Percentiles rank a stretch among this genome's conserved stretches.
Evolutionary conservation across 2,329 filamentous ascomycete genomes (phyloP).

Genomic region (Fusarium albidum): DNA sequence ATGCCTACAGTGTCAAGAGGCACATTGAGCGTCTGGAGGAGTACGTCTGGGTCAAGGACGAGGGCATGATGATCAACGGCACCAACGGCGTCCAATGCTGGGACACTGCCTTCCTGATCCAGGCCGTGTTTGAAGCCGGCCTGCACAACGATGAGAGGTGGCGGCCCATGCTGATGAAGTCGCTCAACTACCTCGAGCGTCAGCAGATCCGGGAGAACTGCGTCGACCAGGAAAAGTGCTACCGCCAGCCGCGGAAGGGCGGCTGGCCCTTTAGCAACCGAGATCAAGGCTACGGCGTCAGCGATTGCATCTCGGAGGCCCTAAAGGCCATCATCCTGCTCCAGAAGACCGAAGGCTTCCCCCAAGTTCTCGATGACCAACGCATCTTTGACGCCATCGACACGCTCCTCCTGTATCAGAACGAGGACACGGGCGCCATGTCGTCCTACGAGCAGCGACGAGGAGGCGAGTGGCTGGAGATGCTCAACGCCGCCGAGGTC

Average conservation of each 20-base stretch:
- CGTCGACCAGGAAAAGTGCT: slow-evolving; percentile 77
- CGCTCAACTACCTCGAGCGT: slow-evolving; percentile 83
- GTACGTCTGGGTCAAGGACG: slow-evolving; percentile 87
- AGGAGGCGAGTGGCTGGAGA: slow-evolving; percentile 78
- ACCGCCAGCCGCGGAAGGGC: slow-evolving; percentile 88
- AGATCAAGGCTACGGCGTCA: slow-evolving; percentile 91
- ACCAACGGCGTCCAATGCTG: slow-evolving; percentile 96
- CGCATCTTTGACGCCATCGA: slow-evolving; percentile 88
- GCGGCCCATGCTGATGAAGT: slow-evolving; percentile 81
- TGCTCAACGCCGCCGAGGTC: slow-evolving; percentile 92
- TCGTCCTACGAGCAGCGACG: slow-evolving; percentile 90
- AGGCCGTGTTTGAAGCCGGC: slow-evolving; percentile 79
- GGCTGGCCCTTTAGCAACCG: slow-evolving; percentile 95
- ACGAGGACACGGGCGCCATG: slow-evolving; percentile 82
- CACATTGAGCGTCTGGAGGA: slow-evolving; percentile 85
- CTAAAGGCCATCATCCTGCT: slow-evolving; percentile 85
- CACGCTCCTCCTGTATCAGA: slow-evolving; percentile 90
- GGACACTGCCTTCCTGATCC: slow-evolving; percentile 91
- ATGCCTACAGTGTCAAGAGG: slow-evolving; percentile 72
- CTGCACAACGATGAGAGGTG: slow-evolving; percentile 78
- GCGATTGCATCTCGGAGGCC: slow-evolving; percentile 90
- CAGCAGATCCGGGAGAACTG: slow-evolving; percentile 91
- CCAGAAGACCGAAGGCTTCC: slow-evolving; percentile 79
- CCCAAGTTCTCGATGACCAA: slow-evolving; percentile 74
- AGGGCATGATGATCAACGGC: slow-evolving; percentile 93